Evolutionary conservation across 352 stramenopile genomes (phyloP).

Genomic region (Aphanomyces stellatus): DNA sequence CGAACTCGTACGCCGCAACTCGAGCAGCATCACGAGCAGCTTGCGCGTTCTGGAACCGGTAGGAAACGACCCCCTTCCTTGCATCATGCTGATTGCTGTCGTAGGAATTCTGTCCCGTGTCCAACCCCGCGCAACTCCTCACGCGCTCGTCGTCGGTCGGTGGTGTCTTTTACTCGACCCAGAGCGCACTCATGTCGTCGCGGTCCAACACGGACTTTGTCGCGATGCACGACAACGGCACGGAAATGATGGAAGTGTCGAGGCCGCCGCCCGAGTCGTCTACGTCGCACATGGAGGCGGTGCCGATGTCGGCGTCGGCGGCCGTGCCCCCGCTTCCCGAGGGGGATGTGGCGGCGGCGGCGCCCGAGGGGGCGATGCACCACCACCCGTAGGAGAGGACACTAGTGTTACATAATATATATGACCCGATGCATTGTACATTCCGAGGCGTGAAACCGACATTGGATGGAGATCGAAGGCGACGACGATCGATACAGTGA

Average conservation of each 20-base stretch:
- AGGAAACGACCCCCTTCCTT: too few relatives aligned
- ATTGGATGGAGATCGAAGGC: too few relatives aligned
- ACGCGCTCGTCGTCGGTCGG: conserved; percentile 14
- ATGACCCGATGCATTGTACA: too few relatives aligned
- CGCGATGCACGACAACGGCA: neutral
- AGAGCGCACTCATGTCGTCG: conserved; percentile 14
- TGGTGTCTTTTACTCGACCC: conserved; percentile 16
- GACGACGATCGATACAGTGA: too few relatives aligned
- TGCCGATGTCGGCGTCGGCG: too few relatives aligned
- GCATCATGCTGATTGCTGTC: neutral
- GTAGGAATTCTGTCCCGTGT: conserved; percentile 17
- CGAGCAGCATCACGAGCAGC: conserved; percentile 9
- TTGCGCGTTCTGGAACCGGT: conserved; percentile 17
- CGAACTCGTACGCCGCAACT: conserved; percentile 8
- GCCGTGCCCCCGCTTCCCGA: neutral
- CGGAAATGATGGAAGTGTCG: neutral
- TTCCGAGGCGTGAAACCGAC: too few relatives aligned
- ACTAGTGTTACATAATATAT: too few relatives aligned
- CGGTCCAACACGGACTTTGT: neutral
- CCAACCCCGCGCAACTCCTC: conserved; percentile 14
- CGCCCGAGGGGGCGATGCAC: too few relatives aligned
- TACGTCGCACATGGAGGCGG: too few relatives aligned
- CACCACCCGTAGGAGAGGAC: too few relatives aligned
- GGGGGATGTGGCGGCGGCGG: too few relatives aligned
- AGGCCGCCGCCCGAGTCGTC: neutral